Conservation (phyloP, 169 alveolate genomes). For the Plasmodium inui region DNA sequence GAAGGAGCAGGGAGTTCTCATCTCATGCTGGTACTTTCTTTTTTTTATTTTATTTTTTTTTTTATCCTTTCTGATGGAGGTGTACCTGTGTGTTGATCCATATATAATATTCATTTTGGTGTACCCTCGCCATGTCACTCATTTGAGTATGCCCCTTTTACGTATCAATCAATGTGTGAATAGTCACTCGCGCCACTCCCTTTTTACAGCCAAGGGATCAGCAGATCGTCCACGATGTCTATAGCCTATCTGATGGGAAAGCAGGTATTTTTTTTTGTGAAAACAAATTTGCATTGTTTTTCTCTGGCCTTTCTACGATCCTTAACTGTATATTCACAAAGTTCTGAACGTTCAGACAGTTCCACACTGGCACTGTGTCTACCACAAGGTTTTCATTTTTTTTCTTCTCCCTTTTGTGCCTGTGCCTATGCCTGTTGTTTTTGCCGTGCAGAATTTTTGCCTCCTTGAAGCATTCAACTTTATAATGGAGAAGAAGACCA, state of each 20-base stretch:
- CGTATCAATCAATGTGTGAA: background rate
- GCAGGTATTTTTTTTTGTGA: slow-evolving; percentile 56
- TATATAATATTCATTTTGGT: background rate
- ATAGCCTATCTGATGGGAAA: slow-evolving; percentile 77
- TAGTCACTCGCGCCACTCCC: background rate
- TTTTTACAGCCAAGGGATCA: slow-evolving; percentile 76
- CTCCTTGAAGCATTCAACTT: slow-evolving; percentile 79
- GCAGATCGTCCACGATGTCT: slow-evolving; percentile 78
- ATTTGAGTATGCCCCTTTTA: background rate
- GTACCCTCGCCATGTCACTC: background rate
- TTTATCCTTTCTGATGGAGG: background rate
- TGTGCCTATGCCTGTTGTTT: background rate
- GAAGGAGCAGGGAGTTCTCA: slow-evolving; percentile 74
- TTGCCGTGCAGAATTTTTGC: slow-evolving; percentile 38
- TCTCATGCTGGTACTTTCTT: slow-evolving; percentile 76
- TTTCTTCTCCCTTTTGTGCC: background rate
- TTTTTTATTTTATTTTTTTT: background rate
- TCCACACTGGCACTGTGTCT: slow-evolving; percentile 23
- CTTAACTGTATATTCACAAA: background rate
- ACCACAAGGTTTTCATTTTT: background rate
- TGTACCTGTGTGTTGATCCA: background rate
- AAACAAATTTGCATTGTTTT: background rate
- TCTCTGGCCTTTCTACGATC: background rate
- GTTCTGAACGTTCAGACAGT: background rate
- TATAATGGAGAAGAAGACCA: slow-evolving; percentile 68